Evolutionary conservation across 2,329 filamentous ascomycete genomes (phyloP).

Genomic region (Endoconidiophora laricicola): DNA sequence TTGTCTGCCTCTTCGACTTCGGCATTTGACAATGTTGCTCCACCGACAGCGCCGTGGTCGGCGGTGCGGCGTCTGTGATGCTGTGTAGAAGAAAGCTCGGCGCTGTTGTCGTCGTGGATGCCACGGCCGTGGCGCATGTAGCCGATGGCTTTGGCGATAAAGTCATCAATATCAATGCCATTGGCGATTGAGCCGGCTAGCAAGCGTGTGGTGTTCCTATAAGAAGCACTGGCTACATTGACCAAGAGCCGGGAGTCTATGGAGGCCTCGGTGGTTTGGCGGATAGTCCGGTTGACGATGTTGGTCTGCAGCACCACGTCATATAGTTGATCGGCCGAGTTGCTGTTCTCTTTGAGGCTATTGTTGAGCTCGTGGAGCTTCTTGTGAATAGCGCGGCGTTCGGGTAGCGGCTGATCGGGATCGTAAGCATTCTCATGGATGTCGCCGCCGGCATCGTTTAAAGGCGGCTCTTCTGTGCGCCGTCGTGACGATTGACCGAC

Average conservation of each 20-base stretch:
- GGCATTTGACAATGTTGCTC: constrained; percentile 9
- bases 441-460: constrained; percentile 12
- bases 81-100: constrained; percentile 29
- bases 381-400: constrained; percentile 55
- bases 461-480: constrained; percentile 16
- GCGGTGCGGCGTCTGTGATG: constrained; percentile 26
- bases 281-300: constrained; percentile 47
- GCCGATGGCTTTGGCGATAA: constrained; percentile 73
- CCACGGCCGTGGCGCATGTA: constrained; percentile 63
- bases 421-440: constrained; percentile 43
- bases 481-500: constrained; percentile 13
- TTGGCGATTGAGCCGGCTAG: constrained; percentile 55
- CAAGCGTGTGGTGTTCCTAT: constrained; percentile 59
- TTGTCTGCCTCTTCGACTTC: constrained; percentile 31
- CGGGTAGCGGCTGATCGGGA: constrained; percentile 62
- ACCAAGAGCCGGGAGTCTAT: constrained; percentile 81
- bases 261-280: constrained; percentile 78
- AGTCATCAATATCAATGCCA: constrained; percentile 78
- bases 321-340: constrained; percentile 39
- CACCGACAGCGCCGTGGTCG: constrained; percentile 19
- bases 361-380: constrained; percentile 52
- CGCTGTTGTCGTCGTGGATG: constrained; percentile 29
- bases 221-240: constrained; percentile 60
- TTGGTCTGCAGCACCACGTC: constrained; percentile 52
- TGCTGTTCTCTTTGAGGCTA: constrained; percentile 38